Base-by-base conservation (phyloP, 2,329 filamentous ascomycete species). In the Botrytis hyacinthi region DNA sequence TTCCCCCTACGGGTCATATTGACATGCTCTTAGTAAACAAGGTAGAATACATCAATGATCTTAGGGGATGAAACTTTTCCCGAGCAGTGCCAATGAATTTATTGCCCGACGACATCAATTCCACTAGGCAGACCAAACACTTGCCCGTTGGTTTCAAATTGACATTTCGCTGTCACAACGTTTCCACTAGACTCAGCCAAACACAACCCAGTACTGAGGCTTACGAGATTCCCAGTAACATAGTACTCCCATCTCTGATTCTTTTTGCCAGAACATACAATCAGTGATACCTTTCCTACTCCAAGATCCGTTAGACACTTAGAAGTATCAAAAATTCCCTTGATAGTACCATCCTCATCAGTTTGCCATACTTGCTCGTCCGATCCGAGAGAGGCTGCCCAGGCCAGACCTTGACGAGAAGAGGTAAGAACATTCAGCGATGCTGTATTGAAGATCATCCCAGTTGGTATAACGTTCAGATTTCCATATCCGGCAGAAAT, bases 371-470 rank as follows among this genome's bases (percentile, higher is more conserved):
- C 81, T 78, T 87, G 85, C 5, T 77, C 77, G 75, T 84, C 81
- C 0, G 76, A 75, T 14, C 79, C 85, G 46, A 81, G 78, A 73
- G 85, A 86, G 5, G 78, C 74, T 7, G 76, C 75, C 77, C 83
- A 86, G 0, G 48, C 76, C 9, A 84, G 76, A 7, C 63, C 46
- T 37, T 69, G 66, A 22, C 29, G 59, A 26, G 75, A 74, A 14
- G 74, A 59, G 7, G 84, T 84, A 48, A 87, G 78, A 74, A 84
- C 85, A 44, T 82, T 81, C 16, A 83, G 78, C 2, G 84, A 85
- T 35, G 81, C 83, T 0, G 85, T 86, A 76, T 87, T 86, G 78
- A 87, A 86, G 67, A 87, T 83, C 76, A 85, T 82, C 7, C 85
- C 86, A 0, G 85, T 87, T 0, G 85, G 84, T 46, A 63, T 76